Conservation (phyloP, 2,329 filamentous ascomycete genomes). For the Metarhizium humberi region DNA sequence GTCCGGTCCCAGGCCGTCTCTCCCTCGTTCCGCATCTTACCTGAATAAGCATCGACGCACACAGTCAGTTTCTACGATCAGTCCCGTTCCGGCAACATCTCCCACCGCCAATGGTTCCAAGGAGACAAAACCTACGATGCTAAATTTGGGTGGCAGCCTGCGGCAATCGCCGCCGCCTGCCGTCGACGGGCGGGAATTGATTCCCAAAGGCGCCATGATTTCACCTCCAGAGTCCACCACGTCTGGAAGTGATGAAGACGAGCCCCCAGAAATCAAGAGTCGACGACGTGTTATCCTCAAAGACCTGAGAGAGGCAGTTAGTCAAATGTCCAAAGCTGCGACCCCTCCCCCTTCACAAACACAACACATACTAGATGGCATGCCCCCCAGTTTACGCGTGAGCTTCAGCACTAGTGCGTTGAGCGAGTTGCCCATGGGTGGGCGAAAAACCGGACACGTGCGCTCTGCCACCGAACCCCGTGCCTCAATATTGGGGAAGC, state of each 20-base stretch:
- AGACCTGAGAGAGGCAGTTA: slow-evolving; percentile 75
- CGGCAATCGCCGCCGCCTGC: slow-evolving; percentile 79
- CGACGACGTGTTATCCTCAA: slow-evolving; percentile 42
- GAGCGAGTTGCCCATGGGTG: slow-evolving; percentile 28
- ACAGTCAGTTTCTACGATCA: slow-evolving; percentile 30
- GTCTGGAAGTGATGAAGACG: slow-evolving; percentile 80
- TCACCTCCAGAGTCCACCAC: slow-evolving; percentile 82
- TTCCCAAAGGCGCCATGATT: slow-evolving; percentile 77
- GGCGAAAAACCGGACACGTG: slow-evolving; percentile 37
- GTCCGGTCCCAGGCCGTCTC: slow-evolving; percentile 37
- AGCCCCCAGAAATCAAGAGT: slow-evolving; percentile 35
- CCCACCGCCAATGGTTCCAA: slow-evolving; percentile 12
- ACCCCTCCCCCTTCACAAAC: slow-evolving; percentile 42
- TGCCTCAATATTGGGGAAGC: slow-evolving; percentile 34
- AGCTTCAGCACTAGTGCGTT: slow-evolving; percentile 39
- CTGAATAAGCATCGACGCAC: slow-evolving; percentile 54
- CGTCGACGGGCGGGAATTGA: slow-evolving; percentile 54
- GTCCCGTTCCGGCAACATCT: slow-evolving; percentile 24
- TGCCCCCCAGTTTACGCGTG: slow-evolving; percentile 26
- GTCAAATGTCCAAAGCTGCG: slow-evolving; percentile 52
- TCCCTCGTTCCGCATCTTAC: slow-evolving; percentile 59
- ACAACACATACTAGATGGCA: slow-evolving; percentile 15
- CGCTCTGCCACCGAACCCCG: slow-evolving; percentile 48
- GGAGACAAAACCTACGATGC: slow-evolving; percentile 21
- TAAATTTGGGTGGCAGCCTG: slow-evolving; percentile 45